Base-by-base conservation (phyloP, 2,329 filamentous ascomycete genomes). In the Sporothrix brunneoviolacea region DNA sequence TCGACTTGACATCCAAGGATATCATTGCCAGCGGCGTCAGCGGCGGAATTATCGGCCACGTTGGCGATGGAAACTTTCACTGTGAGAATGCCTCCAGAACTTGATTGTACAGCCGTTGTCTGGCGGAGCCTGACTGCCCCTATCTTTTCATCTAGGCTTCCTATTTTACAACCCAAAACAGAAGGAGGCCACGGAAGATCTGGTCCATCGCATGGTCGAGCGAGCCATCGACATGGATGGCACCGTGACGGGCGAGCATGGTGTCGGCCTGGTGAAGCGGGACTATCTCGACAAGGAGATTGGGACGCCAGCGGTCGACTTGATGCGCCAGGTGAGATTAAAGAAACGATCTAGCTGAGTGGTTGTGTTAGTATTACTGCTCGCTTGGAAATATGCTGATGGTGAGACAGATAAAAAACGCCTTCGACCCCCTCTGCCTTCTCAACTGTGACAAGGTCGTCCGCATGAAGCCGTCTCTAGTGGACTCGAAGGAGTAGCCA, bases 251-350 rank as follows among this genome's bases (percentile, higher is more conserved):
- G 84, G 83, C 21, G 84, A 87, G 62, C 84, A 87, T 62, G 84
- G 83, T 18, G 80, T 87, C 43, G 84, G 84, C 2, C 69, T 87
- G 8, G 79, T 85, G 32, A 87, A 87, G 65, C 74, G 88, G 58
- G 88, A 91, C 62, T 91, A 91, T 61, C 73, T 93, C 32, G 74
- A 80, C 12, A 83, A 90, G 60, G 88, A 93, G 67, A 70, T 91
- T 38, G 86, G 87, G 5, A 72, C 80, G 65, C 72, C 67, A 8
- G 88, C 86, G 0, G 86, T 93, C 8, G 86, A 91, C 69, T 75
- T 84, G 19, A 93, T 91, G 88, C 78, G 88, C 66, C 86, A 84
- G 75, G 82, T 86, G 67, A 60, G 72, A 66, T 35, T 16, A 15
- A 36, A 15, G 33, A 36, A 7, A 36, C n/a, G n/a, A n/a, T n/a